These are phyloP conservation scores for Phaffia rhodozyma DNA, from an alignment of 1,284 basidiomycete species.

Conservation along the genomic window DNA sequence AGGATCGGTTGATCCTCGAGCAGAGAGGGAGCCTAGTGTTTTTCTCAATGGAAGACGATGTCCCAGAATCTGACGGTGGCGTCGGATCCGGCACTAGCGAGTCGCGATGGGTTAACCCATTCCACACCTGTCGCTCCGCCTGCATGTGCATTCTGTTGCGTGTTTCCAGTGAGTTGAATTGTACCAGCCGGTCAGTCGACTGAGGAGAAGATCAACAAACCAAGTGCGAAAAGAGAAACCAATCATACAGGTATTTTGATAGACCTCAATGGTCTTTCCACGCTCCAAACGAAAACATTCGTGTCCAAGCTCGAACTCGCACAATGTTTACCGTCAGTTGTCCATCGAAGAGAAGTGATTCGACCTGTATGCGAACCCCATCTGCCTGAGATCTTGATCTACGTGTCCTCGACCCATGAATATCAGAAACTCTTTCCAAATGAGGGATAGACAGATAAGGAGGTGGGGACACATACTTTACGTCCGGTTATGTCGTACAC, in stretches of 20 bases:
- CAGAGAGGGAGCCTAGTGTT: no score
- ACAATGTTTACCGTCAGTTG: constrained; percentile 57
- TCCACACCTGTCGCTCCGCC: constrained; percentile 69
- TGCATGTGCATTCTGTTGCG: constrained; percentile 54
- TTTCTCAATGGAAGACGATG: constrained; percentile 7
- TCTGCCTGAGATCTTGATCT: constrained; percentile 53
- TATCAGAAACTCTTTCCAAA: neutral
- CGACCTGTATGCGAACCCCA: constrained; percentile 86
- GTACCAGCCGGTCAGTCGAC: neutral
- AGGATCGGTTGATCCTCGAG: no score
- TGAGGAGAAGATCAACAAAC: neutral
- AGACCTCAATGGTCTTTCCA: constrained; percentile 61
- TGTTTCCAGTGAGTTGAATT: neutral
- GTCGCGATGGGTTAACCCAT: constrained; percentile 54
- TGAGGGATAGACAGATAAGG: neutral
- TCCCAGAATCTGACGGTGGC: constrained; percentile 63
- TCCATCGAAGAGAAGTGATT: constrained; percentile 68
- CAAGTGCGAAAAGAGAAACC: constrained; percentile 24
- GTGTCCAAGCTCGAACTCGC: constrained; percentile 86
- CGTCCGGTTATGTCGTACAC: constrained; percentile 59
- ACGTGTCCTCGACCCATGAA: neutral
- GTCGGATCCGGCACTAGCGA: constrained; percentile 72
- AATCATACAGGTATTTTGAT: constrained; percentile 53
- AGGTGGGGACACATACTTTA: constrained; percentile 39
- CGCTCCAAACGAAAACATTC: constrained; percentile 79